Evolutionary conservation across 2,329 filamentous ascomycete species (phyloP).

Genomic region (Pyrenophora graminea): DNA sequence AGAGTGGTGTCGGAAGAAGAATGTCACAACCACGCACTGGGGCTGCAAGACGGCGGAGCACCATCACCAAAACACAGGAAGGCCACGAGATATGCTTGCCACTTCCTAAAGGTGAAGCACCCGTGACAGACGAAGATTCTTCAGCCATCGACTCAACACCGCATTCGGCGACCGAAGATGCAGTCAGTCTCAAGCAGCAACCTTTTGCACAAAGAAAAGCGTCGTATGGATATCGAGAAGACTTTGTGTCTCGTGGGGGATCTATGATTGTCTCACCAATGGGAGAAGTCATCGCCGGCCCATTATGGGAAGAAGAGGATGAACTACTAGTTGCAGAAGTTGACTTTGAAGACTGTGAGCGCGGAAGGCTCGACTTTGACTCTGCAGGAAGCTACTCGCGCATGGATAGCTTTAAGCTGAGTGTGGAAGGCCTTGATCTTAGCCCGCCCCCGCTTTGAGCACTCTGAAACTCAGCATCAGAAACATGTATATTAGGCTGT

Average conservation of each 20-base stretch:
- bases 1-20: conserved; percentile 5
- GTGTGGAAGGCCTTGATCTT: conserved; percentile 63
- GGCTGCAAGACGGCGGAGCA: conserved; percentile 45
- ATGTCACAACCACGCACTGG: conserved; percentile 9
- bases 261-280: conserved; percentile 80
- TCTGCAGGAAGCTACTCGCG: conserved; percentile 84
- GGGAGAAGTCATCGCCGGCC: conserved; percentile 78
- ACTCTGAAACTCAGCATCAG: not conserved
- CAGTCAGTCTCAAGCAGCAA: conserved; percentile 21
- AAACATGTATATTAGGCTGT: not conserved
- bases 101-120: conserved; percentile 18
- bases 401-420: conserved; percentile 66
- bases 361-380: conserved; percentile 81
- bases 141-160: conserved; percentile 30
- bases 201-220: conserved; percentile 9
- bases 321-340: conserved; percentile 72
- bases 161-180: conserved; percentile 14
- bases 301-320: conserved; percentile 78
- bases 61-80: conserved; percentile 47
- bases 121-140: conserved; percentile 11
- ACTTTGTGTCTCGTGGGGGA: conserved; percentile 73
- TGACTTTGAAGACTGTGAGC: conserved; percentile 85
- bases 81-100: conserved; percentile 55
- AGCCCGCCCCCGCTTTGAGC: conserved; percentile 57
- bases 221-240: conserved; percentile 37